A percentile compares a stretch with the other conserved stretches of the same genome.
Evolutionary conservation across 2,329 filamentous ascomycete genomes (phyloP).

Genomic region (Colletotrichum agaves): DNA sequence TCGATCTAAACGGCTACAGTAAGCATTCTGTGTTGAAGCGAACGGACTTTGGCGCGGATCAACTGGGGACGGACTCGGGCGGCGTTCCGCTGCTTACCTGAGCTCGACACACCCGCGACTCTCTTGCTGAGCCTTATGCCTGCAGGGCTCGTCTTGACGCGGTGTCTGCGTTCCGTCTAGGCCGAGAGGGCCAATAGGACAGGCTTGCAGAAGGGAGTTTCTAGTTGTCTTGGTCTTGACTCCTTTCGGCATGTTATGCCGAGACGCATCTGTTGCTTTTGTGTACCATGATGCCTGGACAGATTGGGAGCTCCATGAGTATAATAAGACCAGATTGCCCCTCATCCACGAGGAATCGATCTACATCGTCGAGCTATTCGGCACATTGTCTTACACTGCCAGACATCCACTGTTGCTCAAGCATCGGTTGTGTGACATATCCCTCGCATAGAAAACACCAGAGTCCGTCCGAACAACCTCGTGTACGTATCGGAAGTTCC

Average conservation of each 20-base stretch:
- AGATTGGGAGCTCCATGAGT: neutral
- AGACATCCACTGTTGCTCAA: neutral
- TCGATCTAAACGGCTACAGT: too few species aligned
- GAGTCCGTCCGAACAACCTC: neutral
- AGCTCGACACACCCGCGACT: neutral
- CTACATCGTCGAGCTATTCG: neutral
- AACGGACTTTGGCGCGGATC: too few species aligned
- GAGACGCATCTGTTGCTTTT: slow-evolving; percentile 7
- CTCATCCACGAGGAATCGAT: neutral
- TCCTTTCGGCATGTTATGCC: slow-evolving; percentile 14
- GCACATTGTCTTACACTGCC: neutral
- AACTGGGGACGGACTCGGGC: too few species aligned
- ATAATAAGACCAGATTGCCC: slow-evolving; percentile 1
- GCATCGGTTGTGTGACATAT: neutral
- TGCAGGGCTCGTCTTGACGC: too few species aligned
- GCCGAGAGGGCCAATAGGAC: too few species aligned
- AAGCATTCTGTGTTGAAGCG: too few species aligned
- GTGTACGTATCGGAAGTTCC: slow-evolving; percentile 8
- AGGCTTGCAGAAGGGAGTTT: neutral
- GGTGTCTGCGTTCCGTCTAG: too few species aligned
- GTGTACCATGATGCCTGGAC: neutral
- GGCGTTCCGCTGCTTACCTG: too few species aligned
- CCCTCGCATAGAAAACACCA: neutral
- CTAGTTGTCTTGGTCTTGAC: neutral
- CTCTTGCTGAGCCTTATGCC: too few species aligned